phyloP scores from a whole-genome alignment of 1,284 basidiomycete genomes.

The Fomitopsis schrenkii region DNA sequence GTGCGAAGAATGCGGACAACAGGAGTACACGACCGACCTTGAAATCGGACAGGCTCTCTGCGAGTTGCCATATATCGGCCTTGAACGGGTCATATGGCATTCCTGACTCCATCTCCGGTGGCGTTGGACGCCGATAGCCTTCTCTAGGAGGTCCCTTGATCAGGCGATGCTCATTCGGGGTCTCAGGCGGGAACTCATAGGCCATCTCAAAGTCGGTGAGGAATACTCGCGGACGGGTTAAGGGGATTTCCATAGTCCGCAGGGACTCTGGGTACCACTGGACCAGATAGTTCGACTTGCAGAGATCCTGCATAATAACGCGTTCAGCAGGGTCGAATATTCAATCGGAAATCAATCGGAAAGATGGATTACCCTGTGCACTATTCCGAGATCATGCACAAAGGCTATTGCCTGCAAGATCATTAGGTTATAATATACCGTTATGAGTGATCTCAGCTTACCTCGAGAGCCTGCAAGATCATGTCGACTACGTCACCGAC shows the following conservation, averaged over 20 bases:
- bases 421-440: not conserved
- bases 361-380: not conserved
- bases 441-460: not conserved
- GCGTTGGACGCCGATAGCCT: not conserved
- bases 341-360: no score
- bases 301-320: not conserved
- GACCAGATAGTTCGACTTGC: not conserved
- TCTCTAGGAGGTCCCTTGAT: not conserved
- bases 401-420: not conserved
- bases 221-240: not conserved
- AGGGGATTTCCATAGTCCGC: not conserved
- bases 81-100: not conserved
- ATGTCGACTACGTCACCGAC: not conserved
- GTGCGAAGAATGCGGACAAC: not conserved
- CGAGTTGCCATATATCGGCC: not conserved
- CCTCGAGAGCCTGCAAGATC: not conserved
- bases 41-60: not conserved
- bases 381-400: not conserved
- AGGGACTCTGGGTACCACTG: not conserved
- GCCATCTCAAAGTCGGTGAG: not conserved
- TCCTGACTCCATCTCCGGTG: not conserved
- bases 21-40: not conserved
- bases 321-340: not conserved
- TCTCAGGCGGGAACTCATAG: not conserved
- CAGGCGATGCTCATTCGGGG: not conserved